phyloP scores from a whole-genome alignment of 2,329 filamentous ascomycete genomes.

The Xylaria sp. region DNA sequence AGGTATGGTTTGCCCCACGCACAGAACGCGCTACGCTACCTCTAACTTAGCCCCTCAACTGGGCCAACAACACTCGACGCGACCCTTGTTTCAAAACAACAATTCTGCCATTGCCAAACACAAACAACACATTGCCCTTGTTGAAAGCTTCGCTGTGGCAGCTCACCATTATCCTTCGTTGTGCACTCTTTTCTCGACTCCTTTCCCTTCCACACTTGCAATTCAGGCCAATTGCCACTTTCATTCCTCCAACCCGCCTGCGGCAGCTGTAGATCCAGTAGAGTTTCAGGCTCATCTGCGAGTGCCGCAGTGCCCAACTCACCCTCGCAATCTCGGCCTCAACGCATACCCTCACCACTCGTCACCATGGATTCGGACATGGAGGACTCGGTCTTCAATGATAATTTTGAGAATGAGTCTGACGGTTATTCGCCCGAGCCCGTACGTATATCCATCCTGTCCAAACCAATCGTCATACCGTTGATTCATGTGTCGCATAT shows the following conservation, averaged over 20 bases:
- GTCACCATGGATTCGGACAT: constrained; percentile 66
- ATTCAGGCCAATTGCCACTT: constrained; percentile 22
- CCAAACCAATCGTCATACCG: not conserved
- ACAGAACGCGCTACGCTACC: constrained; percentile 14
- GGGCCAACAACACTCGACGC: constrained; percentile 25
- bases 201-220: constrained; percentile 9
- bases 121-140: constrained; percentile 16
- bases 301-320: not conserved
- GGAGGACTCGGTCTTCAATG: constrained; percentile 69
- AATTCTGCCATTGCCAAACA: constrained; percentile 17
- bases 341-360: not conserved
- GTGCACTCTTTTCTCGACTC: not conserved
- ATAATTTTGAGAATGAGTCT: constrained; percentile 60
- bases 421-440: constrained; percentile 67
- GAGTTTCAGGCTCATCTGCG: not conserved
- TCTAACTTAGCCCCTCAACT: constrained; percentile 27
- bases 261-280: not conserved
- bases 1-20: no score
- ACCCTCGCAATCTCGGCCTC: constrained; percentile 7
- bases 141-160: not conserved
- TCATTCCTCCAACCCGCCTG: constrained; percentile 8
- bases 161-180: not conserved
- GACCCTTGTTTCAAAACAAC: constrained; percentile 33
- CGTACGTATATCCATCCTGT: constrained; percentile 50
- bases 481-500: not conserved